A percentile compares a stretch with the other conserved stretches of the same genome.
phyloP scores from a whole-genome alignment of 768 basidiomycete species.

The Russula emetica region DNA sequence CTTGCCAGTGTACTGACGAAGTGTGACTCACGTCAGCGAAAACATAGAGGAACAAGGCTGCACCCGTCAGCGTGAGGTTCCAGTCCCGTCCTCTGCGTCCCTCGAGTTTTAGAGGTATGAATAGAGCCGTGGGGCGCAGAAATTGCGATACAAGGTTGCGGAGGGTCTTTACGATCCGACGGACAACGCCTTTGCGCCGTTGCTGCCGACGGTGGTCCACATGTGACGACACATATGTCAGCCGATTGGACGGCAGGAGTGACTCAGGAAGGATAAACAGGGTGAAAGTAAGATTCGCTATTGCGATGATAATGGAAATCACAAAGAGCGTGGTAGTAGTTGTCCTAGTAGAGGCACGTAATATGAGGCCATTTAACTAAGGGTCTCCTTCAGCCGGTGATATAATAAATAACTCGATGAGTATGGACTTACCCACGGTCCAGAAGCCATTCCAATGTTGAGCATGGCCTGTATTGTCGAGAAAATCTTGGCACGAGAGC shows the following conservation, averaged over 20 bases:
- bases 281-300: conserved; percentile 23
- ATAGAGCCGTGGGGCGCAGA: conserved; percentile 23
- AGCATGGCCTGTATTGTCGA: conserved; percentile 28
- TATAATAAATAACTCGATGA: not conserved
- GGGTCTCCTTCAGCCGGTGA: not conserved
- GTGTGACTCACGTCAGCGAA: conserved; percentile 22
- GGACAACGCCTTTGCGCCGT: not conserved
- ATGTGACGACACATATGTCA: not conserved
- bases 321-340: conserved; percentile 21
- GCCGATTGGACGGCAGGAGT: conserved; percentile 16
- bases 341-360: conserved; percentile 16
- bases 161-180: not conserved
- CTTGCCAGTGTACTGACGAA: not conserved
- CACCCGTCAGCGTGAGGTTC: conserved; percentile 28
- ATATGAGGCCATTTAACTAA: conserved; percentile 25
- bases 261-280: conserved; percentile 28
- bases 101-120: conserved; percentile 24
- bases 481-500: conserved; percentile 28
- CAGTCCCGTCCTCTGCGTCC: conserved; percentile 26
- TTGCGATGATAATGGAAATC: conserved; percentile 23
- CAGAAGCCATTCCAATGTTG: conserved; percentile 28
- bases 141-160: conserved; percentile 16
- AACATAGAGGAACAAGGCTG: conserved; percentile 25
- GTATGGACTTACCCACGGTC: conserved; percentile 25
- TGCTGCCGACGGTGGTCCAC: conserved; percentile 7